Base-by-base conservation (phyloP, 148 eudicot species). In the Amaranthus cruentus region DNA sequence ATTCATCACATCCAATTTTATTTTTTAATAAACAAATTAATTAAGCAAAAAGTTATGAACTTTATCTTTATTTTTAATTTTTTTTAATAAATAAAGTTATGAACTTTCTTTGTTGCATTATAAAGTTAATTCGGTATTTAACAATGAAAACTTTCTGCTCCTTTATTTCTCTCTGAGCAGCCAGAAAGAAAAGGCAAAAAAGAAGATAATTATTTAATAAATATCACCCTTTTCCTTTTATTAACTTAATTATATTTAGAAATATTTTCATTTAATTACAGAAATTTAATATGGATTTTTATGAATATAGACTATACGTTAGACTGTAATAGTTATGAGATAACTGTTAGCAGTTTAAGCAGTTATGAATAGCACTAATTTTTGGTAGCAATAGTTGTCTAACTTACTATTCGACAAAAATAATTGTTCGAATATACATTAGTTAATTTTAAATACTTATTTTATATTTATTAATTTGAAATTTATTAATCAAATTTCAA, bases 101-200 rank as follows among this genome's bases (percentile, higher is more conserved):
- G 9, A 68, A 68, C 78, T 68, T 66, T 28, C 38, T 28, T 75
- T 75, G 60, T 50, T 59, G 60, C 57, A 67, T 66, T 47, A 57
- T 28, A 64, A 64, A n/a, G 42, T 48, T 21, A n/a, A 49, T 14
- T 9, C 1, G 14, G 47, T 13, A 55, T 44, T 7, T 7, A 14
- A 51, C 48, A 51, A 52, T 4, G 4, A 46, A 43, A 62, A 68
- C 12, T 4, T 10, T 59, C n/a, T 55, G 47, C 71, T 67, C 56
- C 65, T 51, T 21, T 75, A 28, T 8, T 18, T 50, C 46, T 70
- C 38, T 8, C n/a, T 66, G 59, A 66, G 74, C 50, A 56, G 18
- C 62, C 10, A 47, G n/a, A 7, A 4, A 53, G 15, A 43, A 11
- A 70, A 15, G 47, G n/a, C 47, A 59, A 43, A 60, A 60, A 46